Conservation (phyloP, 768 basidiomycete genomes). For the Podaxis carcinomalis region DNA sequence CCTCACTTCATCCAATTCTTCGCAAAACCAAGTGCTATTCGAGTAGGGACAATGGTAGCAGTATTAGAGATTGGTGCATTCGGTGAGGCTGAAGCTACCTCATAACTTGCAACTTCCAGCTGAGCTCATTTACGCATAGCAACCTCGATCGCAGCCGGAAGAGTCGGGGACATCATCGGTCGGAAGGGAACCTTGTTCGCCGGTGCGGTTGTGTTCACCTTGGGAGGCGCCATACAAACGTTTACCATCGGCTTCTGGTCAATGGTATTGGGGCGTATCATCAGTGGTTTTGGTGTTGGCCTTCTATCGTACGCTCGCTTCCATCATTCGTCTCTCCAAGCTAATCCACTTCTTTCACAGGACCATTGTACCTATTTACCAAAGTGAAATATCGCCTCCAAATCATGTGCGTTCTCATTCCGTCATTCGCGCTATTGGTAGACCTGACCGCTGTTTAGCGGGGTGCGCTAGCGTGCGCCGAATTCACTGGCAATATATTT, state of each 20-base stretch:
- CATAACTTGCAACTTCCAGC: not conserved
- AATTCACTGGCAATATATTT: conserved; percentile 84
- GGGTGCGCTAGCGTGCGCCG: conserved; percentile 85
- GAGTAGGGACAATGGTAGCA: conserved; percentile 87
- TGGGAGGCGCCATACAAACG: conserved; percentile 75
- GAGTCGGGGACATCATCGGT: conserved; percentile 74
- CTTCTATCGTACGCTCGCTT: conserved; percentile 57
- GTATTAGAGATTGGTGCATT: conserved; percentile 86
- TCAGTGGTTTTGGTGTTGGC: conserved; percentile 78
- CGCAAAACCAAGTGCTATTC: conserved; percentile 58
- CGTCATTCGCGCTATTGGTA: not conserved
- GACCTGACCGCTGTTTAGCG: conserved; percentile 37
- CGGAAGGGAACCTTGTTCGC: conserved; percentile 69
- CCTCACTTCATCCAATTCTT: conserved; percentile 78
- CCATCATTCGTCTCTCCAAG: not conserved
- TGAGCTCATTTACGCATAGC: conserved; percentile 33
- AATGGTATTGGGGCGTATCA: conserved; percentile 71
- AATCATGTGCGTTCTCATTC: conserved; percentile 51
- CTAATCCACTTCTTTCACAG: conserved; percentile 27
- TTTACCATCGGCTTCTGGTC: conserved; percentile 61
- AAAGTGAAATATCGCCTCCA: conserved; percentile 89
- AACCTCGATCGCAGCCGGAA: conserved; percentile 75
- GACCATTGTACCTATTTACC: conserved; percentile 84
- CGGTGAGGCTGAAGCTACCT: conserved; percentile 34
- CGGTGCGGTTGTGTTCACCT: conserved; percentile 70